Evolutionary conservation across 352 stramenopile species (phyloP).

Genomic region (Phytophthora brassicae): DNA sequence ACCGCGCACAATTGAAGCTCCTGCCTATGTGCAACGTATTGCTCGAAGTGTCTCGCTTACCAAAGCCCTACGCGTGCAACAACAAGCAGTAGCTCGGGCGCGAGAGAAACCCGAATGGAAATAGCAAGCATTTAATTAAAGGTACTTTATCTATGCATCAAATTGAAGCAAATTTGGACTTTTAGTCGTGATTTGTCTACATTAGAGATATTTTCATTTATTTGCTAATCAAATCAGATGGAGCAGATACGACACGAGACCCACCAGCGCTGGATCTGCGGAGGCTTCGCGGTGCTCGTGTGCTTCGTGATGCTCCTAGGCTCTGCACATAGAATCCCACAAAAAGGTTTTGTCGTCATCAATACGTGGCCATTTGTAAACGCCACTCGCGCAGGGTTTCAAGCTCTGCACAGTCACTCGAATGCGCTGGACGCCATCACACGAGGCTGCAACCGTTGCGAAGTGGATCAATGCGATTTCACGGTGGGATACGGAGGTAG

Average conservation of each 20-base stretch:
- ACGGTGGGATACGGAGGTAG: slow-evolving; percentile 89
- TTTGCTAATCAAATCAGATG: slow-evolving; percentile 14
- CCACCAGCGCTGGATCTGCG: slow-evolving; percentile 37
- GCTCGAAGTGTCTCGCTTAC: slow-evolving; percentile 71
- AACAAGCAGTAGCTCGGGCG: slow-evolving; percentile 39
- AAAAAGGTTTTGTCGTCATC: slow-evolving; percentile 57
- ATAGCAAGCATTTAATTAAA: slow-evolving; percentile 28
- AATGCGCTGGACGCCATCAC: slow-evolving; percentile 66
- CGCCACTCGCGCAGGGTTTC: slow-evolving; percentile 69
- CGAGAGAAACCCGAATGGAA: slow-evolving; percentile 73
- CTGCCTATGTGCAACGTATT: slow-evolving; percentile 85
- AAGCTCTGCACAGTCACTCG: slow-evolving; percentile 30
- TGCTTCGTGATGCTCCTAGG: slow-evolving; percentile 35
- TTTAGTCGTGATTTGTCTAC: too few relatives aligned
- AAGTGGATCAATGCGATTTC: slow-evolving; percentile 87
- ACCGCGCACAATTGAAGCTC: slow-evolving; percentile 78
- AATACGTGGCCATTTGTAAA: slow-evolving; percentile 86
- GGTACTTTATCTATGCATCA: neutral
- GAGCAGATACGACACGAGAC: slow-evolving; percentile 29
- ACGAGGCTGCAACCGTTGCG: slow-evolving; percentile 73
- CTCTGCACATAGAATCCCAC: slow-evolving; percentile 30
- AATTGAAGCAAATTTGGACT: slow-evolving; percentile 13
- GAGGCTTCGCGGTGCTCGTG: slow-evolving; percentile 27
- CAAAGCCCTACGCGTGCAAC: slow-evolving; percentile 65
- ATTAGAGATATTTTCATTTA: slow-evolving; percentile 5